These are phyloP conservation scores for Gypsophila paniculata DNA, from an alignment of 179 eudicot genomes.

Conservation along the genomic window DNA sequence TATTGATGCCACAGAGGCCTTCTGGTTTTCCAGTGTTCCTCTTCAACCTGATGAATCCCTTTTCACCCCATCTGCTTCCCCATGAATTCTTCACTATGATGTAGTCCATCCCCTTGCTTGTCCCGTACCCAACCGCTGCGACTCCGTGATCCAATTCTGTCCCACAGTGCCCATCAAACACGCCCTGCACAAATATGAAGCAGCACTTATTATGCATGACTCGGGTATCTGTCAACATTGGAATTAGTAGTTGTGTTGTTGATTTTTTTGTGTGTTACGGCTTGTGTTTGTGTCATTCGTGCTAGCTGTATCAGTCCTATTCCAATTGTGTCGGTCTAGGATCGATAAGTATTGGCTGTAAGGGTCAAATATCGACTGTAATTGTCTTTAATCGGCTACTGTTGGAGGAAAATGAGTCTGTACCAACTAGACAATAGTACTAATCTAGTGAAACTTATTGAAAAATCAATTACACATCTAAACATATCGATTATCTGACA, in stretches of 20 bases:
- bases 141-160: conserved; percentile 66
- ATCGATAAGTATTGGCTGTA: too few species aligned
- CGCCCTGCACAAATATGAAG: conserved; percentile 42
- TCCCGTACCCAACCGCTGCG: conserved; percentile 65
- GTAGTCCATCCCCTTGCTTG: conserved; percentile 52
- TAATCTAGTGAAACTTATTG: too few species aligned
- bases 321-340: too few species aligned
- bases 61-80: conserved; percentile 88
- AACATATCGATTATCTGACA: too few species aligned
- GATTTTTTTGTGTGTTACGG: too few species aligned
- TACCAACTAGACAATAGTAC: too few species aligned
- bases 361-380: too few species aligned
- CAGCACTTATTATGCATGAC: neutral
- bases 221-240: neutral
- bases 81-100: conserved; percentile 69
- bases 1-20: conserved; percentile 64
- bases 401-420: too few species aligned
- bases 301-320: too few species aligned
- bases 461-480: too few species aligned
- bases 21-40: conserved; percentile 59
- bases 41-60: conserved; percentile 67
- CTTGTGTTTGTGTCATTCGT: too few species aligned
- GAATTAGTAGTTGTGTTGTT: neutral
- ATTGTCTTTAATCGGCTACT: too few species aligned
- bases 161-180: conserved; percentile 68